Evolutionary conservation across 768 basidiomycete species (phyloP).

Genomic region (Sporobolomyces phaffii): DNA sequence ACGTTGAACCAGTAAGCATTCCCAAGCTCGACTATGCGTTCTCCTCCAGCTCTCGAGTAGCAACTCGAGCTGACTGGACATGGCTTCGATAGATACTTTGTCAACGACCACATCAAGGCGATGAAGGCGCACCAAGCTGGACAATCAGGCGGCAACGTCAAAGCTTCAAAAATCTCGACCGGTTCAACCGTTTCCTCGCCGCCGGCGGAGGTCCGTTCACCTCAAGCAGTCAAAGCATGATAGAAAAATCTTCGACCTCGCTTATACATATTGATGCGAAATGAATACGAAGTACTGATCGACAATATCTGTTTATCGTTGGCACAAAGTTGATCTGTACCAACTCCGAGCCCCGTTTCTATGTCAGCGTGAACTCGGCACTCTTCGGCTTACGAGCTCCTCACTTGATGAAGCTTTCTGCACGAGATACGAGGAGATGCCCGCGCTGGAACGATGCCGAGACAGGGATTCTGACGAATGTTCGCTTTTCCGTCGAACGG

Average conservation of each 20-base stretch:
- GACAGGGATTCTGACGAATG: too few species aligned
- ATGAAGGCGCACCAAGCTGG: constrained; percentile 18
- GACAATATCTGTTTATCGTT: too few species aligned
- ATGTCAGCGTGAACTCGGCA: too few species aligned
- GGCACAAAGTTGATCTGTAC: too few species aligned
- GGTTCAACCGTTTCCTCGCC: background rate
- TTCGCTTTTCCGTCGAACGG: too few species aligned
- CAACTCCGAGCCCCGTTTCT: too few species aligned
- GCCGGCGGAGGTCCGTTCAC: background rate
- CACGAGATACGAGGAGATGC: too few species aligned
- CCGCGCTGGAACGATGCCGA: too few species aligned
- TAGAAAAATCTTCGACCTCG: background rate
- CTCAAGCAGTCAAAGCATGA: constrained; percentile 11
- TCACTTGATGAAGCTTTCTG: too few species aligned
- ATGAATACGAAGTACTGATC: too few species aligned
- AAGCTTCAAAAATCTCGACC: background rate
- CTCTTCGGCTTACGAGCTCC: too few species aligned
- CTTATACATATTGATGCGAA: background rate
- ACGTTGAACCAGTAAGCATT: constrained; percentile 23
- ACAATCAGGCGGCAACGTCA: background rate
- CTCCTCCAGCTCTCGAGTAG: background rate
- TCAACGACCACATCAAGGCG: constrained; percentile 33
- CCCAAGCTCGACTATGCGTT: too few species aligned
- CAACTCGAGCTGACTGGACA: background rate
- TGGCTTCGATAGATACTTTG: constrained; percentile 36